phyloP scores from a whole-genome alignment of 2,329 filamentous ascomycete genomes.

The Plenodomus tracheiphilus region DNA sequence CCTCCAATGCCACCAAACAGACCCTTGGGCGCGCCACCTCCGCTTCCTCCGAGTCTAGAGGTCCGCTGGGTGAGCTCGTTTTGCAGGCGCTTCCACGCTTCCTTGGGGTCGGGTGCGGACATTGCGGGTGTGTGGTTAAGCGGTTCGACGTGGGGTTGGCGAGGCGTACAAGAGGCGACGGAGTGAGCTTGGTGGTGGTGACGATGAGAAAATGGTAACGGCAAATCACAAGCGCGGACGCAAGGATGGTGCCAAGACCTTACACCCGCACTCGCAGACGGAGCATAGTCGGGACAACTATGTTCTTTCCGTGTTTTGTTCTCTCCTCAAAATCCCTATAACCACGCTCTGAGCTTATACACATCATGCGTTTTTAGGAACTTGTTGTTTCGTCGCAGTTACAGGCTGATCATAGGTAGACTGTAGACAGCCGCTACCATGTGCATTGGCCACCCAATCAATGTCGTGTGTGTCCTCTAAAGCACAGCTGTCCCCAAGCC shows the following conservation, averaged over 20 bases:
- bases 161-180: constrained; percentile 32
- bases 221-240: constrained; percentile 29
- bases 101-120: constrained; percentile 59
- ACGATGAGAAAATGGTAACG: constrained; percentile 33
- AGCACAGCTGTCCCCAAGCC: constrained; percentile 45
- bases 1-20: constrained; percentile 59
- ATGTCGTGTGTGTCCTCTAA: constrained; percentile 18
- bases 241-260: constrained; percentile 23
- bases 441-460: constrained; percentile 38
- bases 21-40: constrained; percentile 53
- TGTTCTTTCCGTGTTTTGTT: too few species aligned
- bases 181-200: constrained; percentile 31
- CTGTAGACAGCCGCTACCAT: constrained; percentile 8
- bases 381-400: constrained; percentile 13
- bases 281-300: too few species aligned
- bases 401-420: constrained; percentile 17
- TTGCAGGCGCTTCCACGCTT: constrained; percentile 69
- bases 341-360: too few species aligned
- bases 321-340: too few species aligned
- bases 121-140: constrained; percentile 23
- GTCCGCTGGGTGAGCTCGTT: constrained; percentile 57
- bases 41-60: constrained; percentile 53
- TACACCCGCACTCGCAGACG: constrained; percentile 8
- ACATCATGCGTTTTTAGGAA: not conserved
- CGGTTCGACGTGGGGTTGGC: constrained; percentile 39